Conservation (phyloP, 257 asterid genomes). For the Mitragyna speciosa region DNA sequence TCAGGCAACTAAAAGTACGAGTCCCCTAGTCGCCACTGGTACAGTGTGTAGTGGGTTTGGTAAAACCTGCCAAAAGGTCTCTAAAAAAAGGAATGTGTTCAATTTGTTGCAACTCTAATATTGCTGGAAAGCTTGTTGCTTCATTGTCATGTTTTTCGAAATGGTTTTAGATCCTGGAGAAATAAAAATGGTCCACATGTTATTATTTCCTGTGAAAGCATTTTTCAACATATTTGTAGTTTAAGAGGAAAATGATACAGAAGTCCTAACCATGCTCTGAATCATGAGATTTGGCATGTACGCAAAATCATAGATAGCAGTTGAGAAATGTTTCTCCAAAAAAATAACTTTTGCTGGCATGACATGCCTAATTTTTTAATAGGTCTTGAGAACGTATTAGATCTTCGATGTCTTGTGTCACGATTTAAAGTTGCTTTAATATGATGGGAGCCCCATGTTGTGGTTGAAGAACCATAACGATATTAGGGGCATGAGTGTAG, state of each 20-base stretch:
- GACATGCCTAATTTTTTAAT: background rate
- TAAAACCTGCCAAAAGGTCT: too few relatives aligned
- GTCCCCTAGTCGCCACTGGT: too few relatives aligned
- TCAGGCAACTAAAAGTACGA: background rate
- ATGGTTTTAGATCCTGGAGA: background rate
- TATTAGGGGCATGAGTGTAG: constrained; percentile 55
- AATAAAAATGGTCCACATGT: background rate
- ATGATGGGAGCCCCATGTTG: constrained; percentile 55
- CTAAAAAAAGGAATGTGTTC: too few relatives aligned
- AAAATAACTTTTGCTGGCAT: background rate
- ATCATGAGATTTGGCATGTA: background rate
- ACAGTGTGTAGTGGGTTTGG: too few relatives aligned
- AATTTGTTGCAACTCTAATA: background rate
- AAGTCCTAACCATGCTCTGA: background rate
- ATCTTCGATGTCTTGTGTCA: background rate
- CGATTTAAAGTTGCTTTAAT: constrained; percentile 24
- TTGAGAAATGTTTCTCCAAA: background rate
- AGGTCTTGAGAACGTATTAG: background rate
- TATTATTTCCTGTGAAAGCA: background rate
- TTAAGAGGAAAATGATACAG: background rate
- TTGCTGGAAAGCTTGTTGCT: background rate
- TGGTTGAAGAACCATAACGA: constrained; percentile 53
- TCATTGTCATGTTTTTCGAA: background rate
- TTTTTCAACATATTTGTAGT: background rate
- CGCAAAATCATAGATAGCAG: background rate